Percentiles rank a stretch among this genome's conserved stretches.
These are phyloP conservation scores for Collybiopsis confluens DNA, from an alignment of 768 basidiomycete genomes.

Conservation along the genomic window DNA sequence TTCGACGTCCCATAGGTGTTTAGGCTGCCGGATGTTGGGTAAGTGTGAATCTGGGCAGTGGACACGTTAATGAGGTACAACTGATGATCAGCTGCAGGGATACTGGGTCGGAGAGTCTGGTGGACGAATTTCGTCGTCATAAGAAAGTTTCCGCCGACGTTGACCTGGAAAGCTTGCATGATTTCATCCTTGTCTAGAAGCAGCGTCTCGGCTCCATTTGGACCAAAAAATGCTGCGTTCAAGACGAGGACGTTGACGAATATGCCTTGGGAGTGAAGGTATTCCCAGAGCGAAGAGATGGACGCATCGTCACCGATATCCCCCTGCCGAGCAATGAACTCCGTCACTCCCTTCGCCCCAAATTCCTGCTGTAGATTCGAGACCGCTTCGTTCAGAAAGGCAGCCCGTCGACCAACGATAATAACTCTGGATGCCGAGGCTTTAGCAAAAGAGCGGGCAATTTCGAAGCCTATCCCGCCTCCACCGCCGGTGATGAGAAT, in stretches of 20 bases:
- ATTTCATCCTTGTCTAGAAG: too few relatives aligned
- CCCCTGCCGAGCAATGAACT: slow-evolving; percentile 3
- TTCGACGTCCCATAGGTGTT: too few relatives aligned
- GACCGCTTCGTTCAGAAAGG: not conserved
- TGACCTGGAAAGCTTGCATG: too few relatives aligned
- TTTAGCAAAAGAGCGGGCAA: not conserved
- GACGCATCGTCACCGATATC: not conserved
- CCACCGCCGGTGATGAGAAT: slow-evolving; percentile 2
- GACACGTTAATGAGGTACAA: too few relatives aligned
- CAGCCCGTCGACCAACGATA: not conserved
- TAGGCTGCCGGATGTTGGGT: too few relatives aligned
- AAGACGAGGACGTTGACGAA: not conserved
- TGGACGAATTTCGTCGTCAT: too few relatives aligned
- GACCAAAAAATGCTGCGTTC: too few relatives aligned
- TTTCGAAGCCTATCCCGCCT: slow-evolving; percentile 1
- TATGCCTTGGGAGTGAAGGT: not conserved
- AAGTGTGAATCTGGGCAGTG: too few relatives aligned
- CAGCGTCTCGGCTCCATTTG: too few relatives aligned
- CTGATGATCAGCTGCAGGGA: too few relatives aligned
- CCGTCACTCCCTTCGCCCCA: not conserved
- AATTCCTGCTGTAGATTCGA: not conserved
- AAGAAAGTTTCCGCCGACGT: too few relatives aligned
- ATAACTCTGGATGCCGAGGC: not conserved
- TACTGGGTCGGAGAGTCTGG: too few relatives aligned
- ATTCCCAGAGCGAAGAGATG: not conserved